A percentile compares a stretch with the other conserved stretches of the same genome.
Conservation (phyloP, 2,329 filamentous ascomycete genomes). For the Hymenoscyphus albidus region DNA sequence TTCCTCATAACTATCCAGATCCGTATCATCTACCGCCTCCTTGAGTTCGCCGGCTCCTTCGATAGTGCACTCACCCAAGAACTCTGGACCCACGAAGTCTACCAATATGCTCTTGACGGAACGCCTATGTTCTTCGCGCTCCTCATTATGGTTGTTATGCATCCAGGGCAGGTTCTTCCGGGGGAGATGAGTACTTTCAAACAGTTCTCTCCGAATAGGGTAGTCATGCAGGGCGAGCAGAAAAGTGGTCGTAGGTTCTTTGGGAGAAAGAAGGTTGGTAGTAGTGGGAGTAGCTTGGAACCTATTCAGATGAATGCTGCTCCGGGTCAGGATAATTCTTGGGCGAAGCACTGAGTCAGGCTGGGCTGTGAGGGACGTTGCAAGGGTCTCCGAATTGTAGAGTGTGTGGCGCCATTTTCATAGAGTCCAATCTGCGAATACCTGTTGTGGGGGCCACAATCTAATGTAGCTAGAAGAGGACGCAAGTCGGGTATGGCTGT, state of each 20-base stretch:
- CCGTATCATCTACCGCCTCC: constrained; percentile 58
- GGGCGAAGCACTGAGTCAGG: neutral
- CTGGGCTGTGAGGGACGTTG: neutral
- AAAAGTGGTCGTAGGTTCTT: neutral
- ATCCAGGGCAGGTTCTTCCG: constrained; percentile 46
- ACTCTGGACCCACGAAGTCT: constrained; percentile 50
- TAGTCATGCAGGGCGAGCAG: neutral
- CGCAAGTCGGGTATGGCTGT: neutral
- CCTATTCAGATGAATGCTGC: neutral
- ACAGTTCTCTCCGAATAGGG: neutral
- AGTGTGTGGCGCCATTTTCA: neutral
- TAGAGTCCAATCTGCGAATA: neutral
- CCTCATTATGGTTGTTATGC: constrained; percentile 41
- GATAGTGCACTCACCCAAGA: constrained; percentile 37
- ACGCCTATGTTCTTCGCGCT: constrained; percentile 51
- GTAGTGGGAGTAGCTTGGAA: neutral
- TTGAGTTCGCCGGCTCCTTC: constrained; percentile 50
- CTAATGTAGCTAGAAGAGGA: neutral
- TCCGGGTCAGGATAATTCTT: neutral
- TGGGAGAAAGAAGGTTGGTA: neutral
- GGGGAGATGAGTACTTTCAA: constrained; percentile 34
- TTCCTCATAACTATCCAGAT: constrained; percentile 20
- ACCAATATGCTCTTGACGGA: constrained; percentile 50
- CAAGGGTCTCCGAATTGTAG: neutral
- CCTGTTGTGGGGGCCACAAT: neutral